These are phyloP conservation scores for Mesotaenium endlicherianum DNA, from an alignment of 139 green algal genomes.

Conservation along the genomic window DNA sequence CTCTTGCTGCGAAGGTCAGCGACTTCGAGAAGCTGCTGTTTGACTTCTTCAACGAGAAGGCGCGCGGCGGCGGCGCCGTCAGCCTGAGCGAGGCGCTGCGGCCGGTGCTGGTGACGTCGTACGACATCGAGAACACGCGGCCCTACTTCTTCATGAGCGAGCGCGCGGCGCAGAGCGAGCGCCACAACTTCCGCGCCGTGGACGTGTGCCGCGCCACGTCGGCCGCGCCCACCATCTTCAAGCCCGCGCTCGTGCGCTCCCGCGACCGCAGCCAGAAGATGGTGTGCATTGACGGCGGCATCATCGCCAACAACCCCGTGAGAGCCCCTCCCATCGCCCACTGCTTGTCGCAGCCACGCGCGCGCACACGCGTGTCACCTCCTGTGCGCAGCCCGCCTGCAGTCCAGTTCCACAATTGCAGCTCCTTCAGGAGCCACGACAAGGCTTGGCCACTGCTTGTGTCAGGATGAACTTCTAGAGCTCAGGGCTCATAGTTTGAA, in stretches of 20 bases:
- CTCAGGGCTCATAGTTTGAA: no score
- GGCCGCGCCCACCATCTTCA: constrained; percentile 24
- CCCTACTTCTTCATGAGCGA: constrained; percentile 32
- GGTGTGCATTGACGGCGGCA: constrained; percentile 18
- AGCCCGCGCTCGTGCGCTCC: neutral
- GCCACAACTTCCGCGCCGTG: constrained; percentile 7
- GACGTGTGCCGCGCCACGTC: constrained; percentile 21
- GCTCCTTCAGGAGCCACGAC: no score
- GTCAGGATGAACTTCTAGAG: no score
- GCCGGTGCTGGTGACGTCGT: constrained; percentile 14
- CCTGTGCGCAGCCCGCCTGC: no score
- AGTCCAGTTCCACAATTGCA: no score
- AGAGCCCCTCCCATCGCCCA: no score
- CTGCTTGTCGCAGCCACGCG: no score
- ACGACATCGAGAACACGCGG: constrained; percentile 5
- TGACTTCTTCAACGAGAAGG: neutral
- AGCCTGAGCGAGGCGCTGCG: neutral
- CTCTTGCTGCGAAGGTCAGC: neutral
- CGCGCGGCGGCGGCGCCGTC: neutral
- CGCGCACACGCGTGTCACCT: no score
- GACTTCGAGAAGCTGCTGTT: constrained; percentile 6
- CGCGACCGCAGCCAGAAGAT: neutral
- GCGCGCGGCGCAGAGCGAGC: neutral
- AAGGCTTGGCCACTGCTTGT: no score
- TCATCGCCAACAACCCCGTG: constrained; percentile 22